A percentile compares a stretch with the other conserved stretches of the same genome.
These are phyloP conservation scores for Hygrocybe coccinea DNA, from an alignment of 768 basidiomycete species.

Conservation along the genomic window DNA sequence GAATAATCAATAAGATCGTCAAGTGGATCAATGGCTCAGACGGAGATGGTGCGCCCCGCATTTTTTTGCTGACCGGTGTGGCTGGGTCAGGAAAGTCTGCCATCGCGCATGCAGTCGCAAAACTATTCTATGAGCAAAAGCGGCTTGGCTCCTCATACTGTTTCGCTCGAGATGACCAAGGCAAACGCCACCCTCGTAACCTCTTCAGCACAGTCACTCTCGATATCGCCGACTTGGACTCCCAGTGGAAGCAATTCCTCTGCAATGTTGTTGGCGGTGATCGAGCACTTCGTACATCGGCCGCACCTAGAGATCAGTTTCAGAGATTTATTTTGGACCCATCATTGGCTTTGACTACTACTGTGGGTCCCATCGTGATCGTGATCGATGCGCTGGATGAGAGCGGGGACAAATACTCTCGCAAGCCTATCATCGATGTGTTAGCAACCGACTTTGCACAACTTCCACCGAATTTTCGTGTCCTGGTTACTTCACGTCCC, in stretches of 20 bases:
- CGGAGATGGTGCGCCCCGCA: not conserved
- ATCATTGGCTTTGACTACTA: too few relatives aligned
- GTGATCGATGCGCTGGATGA: conserved; percentile 38
- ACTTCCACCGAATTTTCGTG: conserved; percentile 28
- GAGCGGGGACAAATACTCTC: conserved; percentile 22
- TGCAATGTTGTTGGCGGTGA: too few relatives aligned
- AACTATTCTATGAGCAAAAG: not conserved
- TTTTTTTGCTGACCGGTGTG: not conserved
- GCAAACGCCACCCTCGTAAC: too few relatives aligned
- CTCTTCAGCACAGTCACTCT: too few relatives aligned
- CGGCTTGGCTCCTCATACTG: not conserved
- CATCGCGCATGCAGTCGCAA: not conserved
- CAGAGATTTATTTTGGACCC: too few relatives aligned
- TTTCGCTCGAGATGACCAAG: not conserved
- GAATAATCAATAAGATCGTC: conserved; percentile 21
- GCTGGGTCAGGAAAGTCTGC: not conserved
- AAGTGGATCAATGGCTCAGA: conserved; percentile 14
- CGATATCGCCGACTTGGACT: too few relatives aligned
- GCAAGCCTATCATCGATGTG: conserved; percentile 18
- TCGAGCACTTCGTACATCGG: too few relatives aligned
- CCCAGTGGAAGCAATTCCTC: too few relatives aligned
- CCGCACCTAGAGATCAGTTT: too few relatives aligned
- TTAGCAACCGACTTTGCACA: conserved; percentile 14
- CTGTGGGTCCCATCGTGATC: conserved; percentile 23
- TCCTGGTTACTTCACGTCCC: conserved; percentile 24